These are phyloP conservation scores for Leccinum sublutescens DNA, from an alignment of 768 basidiomycete species.

Conservation along the genomic window DNA sequence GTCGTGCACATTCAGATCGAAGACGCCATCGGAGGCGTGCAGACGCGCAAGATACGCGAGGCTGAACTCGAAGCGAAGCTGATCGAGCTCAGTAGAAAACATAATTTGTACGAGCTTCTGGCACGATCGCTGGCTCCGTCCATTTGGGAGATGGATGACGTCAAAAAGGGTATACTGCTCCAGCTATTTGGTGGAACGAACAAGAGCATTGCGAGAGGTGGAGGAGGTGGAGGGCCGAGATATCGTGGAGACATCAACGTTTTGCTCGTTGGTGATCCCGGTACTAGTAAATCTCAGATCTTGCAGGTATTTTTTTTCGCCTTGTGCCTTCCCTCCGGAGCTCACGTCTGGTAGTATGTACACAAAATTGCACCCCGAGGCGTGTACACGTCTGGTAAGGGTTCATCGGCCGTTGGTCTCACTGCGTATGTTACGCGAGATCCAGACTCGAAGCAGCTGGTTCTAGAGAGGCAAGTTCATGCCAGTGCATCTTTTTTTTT, in stretches of 20 bases:
- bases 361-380: conserved; percentile 98
- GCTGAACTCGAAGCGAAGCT: conserved; percentile 83
- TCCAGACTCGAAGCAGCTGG: conserved; percentile 96
- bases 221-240: conserved; percentile 92
- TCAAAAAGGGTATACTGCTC: conserved; percentile 96
- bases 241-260: conserved; percentile 99
- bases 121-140: conserved; percentile 86
- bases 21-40: conserved; percentile 38
- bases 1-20: conserved; percentile 86
- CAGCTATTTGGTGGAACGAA: conserved; percentile 98
- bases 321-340: not conserved
- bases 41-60: conserved; percentile 38
- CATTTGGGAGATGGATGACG: conserved; percentile 98
- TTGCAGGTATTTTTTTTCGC: conserved; percentile 57
- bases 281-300: conserved; percentile 95
- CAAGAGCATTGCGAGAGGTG: conserved; percentile 89
- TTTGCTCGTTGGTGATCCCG: conserved; percentile 94
- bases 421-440: conserved; percentile 98
- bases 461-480: conserved; percentile 80
- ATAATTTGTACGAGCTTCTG: conserved; percentile 85
- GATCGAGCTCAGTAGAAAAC: conserved; percentile 63
- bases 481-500: not conserved
- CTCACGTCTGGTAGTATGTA: conserved; percentile 66
- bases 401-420: conserved; percentile 96
- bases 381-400: conserved; percentile 97